phyloP scores from a whole-genome alignment of 2,329 filamentous ascomycete genomes.

The Colletotrichum orbiculare region DNA sequence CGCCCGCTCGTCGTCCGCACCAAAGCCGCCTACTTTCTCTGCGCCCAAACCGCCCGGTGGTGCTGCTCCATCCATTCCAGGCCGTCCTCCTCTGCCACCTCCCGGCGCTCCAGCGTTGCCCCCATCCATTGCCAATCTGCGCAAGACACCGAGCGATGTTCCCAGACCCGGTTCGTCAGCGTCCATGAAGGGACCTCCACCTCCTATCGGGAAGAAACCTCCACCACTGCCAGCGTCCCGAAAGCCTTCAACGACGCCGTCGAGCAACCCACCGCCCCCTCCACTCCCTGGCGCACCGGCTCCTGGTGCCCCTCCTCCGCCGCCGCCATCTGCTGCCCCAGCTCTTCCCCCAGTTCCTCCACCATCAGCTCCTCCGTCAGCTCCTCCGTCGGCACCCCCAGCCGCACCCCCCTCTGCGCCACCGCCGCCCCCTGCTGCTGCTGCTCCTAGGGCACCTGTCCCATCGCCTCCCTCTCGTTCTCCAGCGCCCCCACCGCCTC shows the following conservation, averaged over 20 bases:
- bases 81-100: constrained; percentile 59
- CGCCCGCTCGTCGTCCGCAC: constrained; percentile 55
- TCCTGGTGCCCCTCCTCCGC: constrained; percentile 42
- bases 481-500: constrained; percentile 47
- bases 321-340: constrained; percentile 48
- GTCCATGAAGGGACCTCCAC: constrained; percentile 77
- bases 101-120: constrained; percentile 60
- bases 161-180: constrained; percentile 70
- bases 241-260: constrained; percentile 61
- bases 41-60: constrained; percentile 70
- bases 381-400: constrained; percentile 51
- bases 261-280: constrained; percentile 44
- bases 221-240: constrained; percentile 70
- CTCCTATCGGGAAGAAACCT: constrained; percentile 81
- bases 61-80: constrained; percentile 69
- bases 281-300: constrained; percentile 49
- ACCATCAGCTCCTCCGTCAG: constrained; percentile 52
- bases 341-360: constrained; percentile 56
- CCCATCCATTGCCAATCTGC: constrained; percentile 68
- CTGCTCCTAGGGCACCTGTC: constrained; percentile 46
- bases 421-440: constrained; percentile 55
- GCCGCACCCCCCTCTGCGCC: constrained; percentile 54
- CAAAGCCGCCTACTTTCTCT: constrained; percentile 62
- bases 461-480: constrained; percentile 51
- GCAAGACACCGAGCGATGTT: constrained; percentile 63